phyloP scores from a whole-genome alignment of 2,329 filamentous ascomycete genomes.

The Stachybotrys echinatus region DNA sequence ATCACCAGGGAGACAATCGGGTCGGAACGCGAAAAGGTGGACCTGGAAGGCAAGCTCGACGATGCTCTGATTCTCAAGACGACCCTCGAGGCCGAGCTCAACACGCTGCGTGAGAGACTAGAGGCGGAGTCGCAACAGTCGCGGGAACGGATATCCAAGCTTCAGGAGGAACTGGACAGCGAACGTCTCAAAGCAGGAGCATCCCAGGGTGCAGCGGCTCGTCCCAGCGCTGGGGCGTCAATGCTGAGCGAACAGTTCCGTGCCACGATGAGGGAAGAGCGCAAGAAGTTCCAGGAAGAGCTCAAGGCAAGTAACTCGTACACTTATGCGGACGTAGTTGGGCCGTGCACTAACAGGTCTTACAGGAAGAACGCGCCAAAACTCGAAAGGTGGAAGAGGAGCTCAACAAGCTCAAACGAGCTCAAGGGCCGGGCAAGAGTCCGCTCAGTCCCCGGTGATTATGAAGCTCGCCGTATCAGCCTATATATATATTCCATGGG shows the following conservation, averaged over 20 bases:
- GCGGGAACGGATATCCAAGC: constrained; percentile 29
- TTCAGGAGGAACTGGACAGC: constrained; percentile 47
- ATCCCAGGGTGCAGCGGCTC: constrained; percentile 23
- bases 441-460: constrained; percentile 32
- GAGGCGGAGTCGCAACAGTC: constrained; percentile 34
- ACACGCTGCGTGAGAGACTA: constrained; percentile 17
- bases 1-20: constrained; percentile 47
- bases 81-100: constrained; percentile 26
- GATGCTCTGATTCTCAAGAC: constrained; percentile 12
- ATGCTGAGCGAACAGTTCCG: constrained; percentile 54
- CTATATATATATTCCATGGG: no score
- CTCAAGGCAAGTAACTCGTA: constrained; percentile 35
- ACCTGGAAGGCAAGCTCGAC: constrained; percentile 31
- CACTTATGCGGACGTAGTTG: neutral
- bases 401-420: constrained; percentile 36
- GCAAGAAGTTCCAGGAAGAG: constrained; percentile 52
- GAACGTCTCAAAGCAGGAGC: constrained; percentile 40
- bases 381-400: constrained; percentile 47
- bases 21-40: constrained; percentile 44
- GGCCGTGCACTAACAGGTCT: constrained; percentile 19
- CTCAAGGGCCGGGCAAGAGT: constrained; percentile 35
- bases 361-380: constrained; percentile 44
- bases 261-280: constrained; percentile 50
- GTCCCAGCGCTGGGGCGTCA: constrained; percentile 37
- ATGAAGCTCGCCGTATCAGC: neutral